Base-by-base conservation (phyloP, 257 asterid species). In the Solanum piurae region DNA sequence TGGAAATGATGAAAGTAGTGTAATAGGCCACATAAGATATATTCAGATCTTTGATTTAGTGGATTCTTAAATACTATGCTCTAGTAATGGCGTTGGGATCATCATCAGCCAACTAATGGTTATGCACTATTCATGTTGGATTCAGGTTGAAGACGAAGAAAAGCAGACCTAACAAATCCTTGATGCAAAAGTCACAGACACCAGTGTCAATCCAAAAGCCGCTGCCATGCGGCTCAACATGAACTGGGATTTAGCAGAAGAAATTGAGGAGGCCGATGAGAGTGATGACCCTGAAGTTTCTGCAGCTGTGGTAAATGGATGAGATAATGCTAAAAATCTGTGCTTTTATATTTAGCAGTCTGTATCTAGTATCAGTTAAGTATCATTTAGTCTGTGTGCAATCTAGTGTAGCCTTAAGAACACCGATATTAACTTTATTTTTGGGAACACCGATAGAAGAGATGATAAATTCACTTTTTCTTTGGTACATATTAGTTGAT, bases 171-270 rank as follows among this genome's bases (percentile, higher is more conserved):
- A 88, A 94, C 46, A 94, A 91, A 92, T 95, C 98, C 52, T 86
- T 92, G 86, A 97, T 88, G 99, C 96, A 29, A 95, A 88, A 90
- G 90, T 93, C 85, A 95, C 85, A 95, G 95, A 95, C 90, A 94
- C 96, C 2, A 98, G 98, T 83, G 77, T 95, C 84, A 90, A 95
- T 90, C 95, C 92, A 13, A 86, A 88, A 89, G 96, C 87, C 89
- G 98, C 96, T 84, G 95, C 98, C 85, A 94, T 93, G 92, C 92
- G 95, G 91, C 94, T 95, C 75, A 94, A 93, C 80, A 75, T 95
- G 60, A 98, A 95, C 84, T 95, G 98, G 98, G 98, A 96, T 91
- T 90, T 94, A 80, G 96, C 98, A 38, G 98, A 98, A 36, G 98
- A 93, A 90, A 91, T 95, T 86, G 95, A 91, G 79, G 98, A 93